Evolutionary conservation across 1,284 basidiomycete genomes (phyloP), one percentile per base, ranked within the genome.

Genomic region (Laetiporus sulphureus): DNA sequence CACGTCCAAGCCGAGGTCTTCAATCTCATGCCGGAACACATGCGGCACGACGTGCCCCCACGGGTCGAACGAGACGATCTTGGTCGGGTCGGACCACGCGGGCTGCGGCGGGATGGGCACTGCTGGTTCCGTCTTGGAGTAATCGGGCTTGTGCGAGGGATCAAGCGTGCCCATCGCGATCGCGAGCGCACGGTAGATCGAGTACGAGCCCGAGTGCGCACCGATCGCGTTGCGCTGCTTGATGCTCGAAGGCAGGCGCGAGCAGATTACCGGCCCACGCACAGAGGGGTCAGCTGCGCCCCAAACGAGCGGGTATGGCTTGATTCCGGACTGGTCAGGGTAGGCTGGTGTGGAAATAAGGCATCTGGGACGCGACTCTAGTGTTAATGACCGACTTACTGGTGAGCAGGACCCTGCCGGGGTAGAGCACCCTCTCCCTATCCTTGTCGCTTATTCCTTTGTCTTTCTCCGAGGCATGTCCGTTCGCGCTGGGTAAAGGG

Each of bases 61-160:
- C 0, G 94, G 94, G 60, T 98, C 95, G 61, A 98, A 86, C 2
- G 85, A 84, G 23, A 96, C 92, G 58, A 98, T 96, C 75, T 91
- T 93, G 53, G 57, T 63, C 2, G 78, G 72, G 51, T 89, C 83
- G 44, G 69, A 82, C 93, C 94, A 98, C 2, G 81, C 65, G 0
- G 85, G 79, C 52, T 91, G 83, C 12, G 83, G 86, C 3, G 83
- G 84, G 48, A 97, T 83, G 7, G 76, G 67, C 24, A 97, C 81
- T 0, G 92, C 89, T 0, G 95, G 94, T 62, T 96, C 86, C 0
- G 94, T 97, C 61, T 86, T 77, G 42, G 75, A 74, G 62, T 89
- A 92, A 59, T 93, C 86, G 4, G 91, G 91, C 61, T 88, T 84
- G 68, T 91, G 87, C 19, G 83, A 77, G 0, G 91, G 90, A 34